Evolutionary conservation across 495 filamentous ascomycete genomes (phyloP).

Genomic region (Penicillium bovifimosum): DNA sequence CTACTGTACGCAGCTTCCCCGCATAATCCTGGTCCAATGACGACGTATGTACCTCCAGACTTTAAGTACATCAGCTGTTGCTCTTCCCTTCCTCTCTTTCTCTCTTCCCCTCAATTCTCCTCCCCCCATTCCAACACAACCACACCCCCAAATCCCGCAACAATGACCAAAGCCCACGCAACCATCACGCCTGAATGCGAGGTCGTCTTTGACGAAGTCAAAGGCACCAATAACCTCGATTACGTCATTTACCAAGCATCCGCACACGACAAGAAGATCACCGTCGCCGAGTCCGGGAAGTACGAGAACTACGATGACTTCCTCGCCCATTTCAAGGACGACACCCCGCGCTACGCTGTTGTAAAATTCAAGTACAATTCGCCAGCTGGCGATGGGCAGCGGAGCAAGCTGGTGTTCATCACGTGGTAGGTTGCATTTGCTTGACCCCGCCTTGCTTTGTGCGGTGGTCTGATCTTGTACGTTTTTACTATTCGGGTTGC

Average conservation of each 20-base stretch:
- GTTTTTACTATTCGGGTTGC: background rate
- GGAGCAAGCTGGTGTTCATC: constrained; percentile 20
- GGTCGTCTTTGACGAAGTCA: constrained; percentile 16
- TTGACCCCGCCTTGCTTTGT: background rate
- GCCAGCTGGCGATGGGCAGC: constrained; percentile 10
- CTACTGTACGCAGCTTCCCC: background rate
- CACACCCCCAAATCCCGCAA: background rate
- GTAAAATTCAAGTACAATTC: constrained; percentile 15
- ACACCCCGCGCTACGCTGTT: constrained; percentile 17
- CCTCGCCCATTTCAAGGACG: constrained; percentile 12
- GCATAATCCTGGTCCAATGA: background rate
- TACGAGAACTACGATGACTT: constrained; percentile 15
- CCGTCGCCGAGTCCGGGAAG: constrained; percentile 17
- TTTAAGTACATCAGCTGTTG: background rate
- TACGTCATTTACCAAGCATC: constrained; percentile 18
- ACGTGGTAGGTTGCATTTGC: constrained; percentile 16
- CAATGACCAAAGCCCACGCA: constrained; percentile 20
- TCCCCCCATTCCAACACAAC: no score
- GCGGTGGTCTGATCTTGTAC: background rate
- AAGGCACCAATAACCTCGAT: constrained; percentile 17
- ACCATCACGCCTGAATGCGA: constrained; percentile 20
- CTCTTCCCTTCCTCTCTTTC: background rate
- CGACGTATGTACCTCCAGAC: background rate
- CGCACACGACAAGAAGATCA: constrained; percentile 23
- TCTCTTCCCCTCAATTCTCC: background rate